Base-by-base conservation (phyloP, 2,329 filamentous ascomycete genomes). In the Penicillium frequentans region DNA sequence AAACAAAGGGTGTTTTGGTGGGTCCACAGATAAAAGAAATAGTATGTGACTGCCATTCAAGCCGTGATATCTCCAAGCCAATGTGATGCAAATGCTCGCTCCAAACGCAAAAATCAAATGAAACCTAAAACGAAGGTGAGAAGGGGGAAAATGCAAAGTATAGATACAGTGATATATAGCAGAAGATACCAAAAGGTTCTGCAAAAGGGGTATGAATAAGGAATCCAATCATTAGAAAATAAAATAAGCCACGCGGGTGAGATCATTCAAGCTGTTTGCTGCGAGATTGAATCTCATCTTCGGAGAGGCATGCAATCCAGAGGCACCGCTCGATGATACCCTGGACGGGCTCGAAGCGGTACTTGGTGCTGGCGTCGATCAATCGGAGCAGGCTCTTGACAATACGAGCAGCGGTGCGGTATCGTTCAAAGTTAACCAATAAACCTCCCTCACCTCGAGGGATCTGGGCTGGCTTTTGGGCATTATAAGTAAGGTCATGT, bases 391-490 rank as follows among this genome's bases (percentile, higher is more conserved):
- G 74, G 59, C 80, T 85, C 71, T 88, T 88, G 57, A 88, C 84
- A 55, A 88, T 87, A 19, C 79, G 78, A 24, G 86, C 86, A 9
- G 84, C 80, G n/a, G 84, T 87, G 59, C 86, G 84, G 66, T 87
- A 85, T 52, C 86, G 79, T 71, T 88, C 86, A 60, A 88, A 88
- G 66, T 88, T 88, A 55, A 88, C 79, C 52, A 88, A 74, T n/a
- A 81, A 76, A 64, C 86, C 84, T 24, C 78, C 74, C 6, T 72
- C 69, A 14, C 64, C 73, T 14, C 74, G 77, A 13, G 78, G 75
- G 44, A 87, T 79, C 61, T 84, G 81, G 1, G 84, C 79, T 0
- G 86, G 85, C 65, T 88, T 88, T 70, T 88, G 85, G 0, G 85
- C 82, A 68, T 88, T 88, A 73, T 86, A 87, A 49, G 86, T 87